Conservation (phyloP, 2,329 filamentous ascomycete species). For the Aspergillus carbonarius region DNA sequence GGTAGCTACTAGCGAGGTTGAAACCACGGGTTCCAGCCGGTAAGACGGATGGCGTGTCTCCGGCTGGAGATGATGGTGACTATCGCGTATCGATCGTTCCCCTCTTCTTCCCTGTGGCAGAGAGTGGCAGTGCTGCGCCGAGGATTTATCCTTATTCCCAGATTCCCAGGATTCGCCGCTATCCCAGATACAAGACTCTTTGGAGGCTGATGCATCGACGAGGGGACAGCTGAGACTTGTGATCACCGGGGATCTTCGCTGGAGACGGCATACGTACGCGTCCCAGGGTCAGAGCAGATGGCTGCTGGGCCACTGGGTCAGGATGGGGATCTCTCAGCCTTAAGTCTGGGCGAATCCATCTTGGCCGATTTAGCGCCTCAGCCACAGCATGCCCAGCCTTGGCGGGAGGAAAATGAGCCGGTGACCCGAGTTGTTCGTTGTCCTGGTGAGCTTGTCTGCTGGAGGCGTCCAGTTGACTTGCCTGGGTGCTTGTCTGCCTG, state of each 20-base stretch:
- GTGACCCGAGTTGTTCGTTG: neutral
- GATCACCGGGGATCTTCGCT: constrained; percentile 1
- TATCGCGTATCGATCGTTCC: neutral
- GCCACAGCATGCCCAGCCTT: constrained; percentile 4
- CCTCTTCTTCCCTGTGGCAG: neutral
- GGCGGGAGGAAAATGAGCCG: neutral
- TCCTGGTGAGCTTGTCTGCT: neutral
- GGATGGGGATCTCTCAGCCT: constrained; percentile 6
- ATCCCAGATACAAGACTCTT: no score
- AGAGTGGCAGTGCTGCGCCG: no score
- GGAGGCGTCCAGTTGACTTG: neutral
- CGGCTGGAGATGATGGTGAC: neutral
- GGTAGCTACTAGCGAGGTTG: neutral
- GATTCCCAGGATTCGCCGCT: no score
- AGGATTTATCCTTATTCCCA: no score
- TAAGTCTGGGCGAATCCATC: constrained; percentile 7
- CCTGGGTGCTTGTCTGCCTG: neutral
- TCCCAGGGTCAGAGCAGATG: constrained; percentile 5
- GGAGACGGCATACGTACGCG: neutral
- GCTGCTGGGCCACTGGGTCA: neutral
- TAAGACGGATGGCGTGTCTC: neutral
- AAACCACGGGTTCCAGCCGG: neutral
- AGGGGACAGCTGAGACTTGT: no score
- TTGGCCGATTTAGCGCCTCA: constrained; percentile 2
- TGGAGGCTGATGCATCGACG: no score